Conservation (phyloP, 495 filamentous ascomycete species). For the Penicillium bialowiezense region DNA sequence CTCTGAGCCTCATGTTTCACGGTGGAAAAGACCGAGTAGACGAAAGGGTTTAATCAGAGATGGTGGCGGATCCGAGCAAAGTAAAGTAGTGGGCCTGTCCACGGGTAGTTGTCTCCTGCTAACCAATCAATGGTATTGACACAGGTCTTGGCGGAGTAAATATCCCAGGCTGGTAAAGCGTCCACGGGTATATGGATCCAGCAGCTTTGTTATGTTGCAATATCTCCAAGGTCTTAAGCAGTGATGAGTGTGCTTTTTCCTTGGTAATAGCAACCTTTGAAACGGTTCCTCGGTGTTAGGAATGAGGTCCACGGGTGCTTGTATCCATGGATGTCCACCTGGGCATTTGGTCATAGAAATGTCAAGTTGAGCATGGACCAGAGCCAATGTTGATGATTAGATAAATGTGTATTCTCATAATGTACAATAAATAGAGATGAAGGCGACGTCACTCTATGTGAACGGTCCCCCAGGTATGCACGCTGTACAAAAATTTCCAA, state of each 20-base stretch:
- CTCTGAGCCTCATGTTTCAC: conserved; percentile 21
- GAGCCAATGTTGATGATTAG: not conserved
- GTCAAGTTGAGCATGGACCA: too few relatives aligned
- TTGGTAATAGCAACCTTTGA: too few relatives aligned
- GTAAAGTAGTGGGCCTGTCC: not conserved
- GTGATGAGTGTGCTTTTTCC: too few relatives aligned
- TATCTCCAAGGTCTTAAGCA: too few relatives aligned
- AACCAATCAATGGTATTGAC: not conserved
- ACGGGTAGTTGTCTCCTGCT: too few relatives aligned
- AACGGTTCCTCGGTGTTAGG: not conserved
- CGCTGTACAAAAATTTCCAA: conserved; percentile 6
- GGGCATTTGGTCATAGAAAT: too few relatives aligned
- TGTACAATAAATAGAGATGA: conserved; percentile 3
- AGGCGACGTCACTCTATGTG: not conserved
- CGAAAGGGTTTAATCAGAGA: not conserved
- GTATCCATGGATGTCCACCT: too few relatives aligned
- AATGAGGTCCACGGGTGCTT: too few relatives aligned
- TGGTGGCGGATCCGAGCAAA: not conserved
- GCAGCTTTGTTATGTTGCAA: too few relatives aligned
- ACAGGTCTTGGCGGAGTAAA: not conserved
- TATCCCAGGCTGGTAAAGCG: not conserved
- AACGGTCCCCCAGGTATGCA: conserved; percentile 1
- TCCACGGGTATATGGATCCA: too few relatives aligned
- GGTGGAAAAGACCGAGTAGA: not conserved
- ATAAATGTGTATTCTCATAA: not conserved